Base-by-base conservation (phyloP, 352 stramenopile genomes). In the Globisporangium radiosum region DNA sequence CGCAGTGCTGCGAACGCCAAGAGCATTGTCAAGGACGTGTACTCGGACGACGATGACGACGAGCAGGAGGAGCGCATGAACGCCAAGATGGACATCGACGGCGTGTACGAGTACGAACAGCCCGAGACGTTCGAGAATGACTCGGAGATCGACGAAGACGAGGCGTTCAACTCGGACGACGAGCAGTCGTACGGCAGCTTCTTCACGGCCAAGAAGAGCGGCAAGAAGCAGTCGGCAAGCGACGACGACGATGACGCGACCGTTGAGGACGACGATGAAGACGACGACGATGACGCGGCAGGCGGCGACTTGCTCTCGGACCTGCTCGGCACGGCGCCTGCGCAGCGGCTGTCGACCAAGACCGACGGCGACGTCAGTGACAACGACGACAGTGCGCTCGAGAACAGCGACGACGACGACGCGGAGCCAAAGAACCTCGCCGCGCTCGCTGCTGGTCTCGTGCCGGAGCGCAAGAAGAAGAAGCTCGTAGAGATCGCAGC, bases 141-240 rank as follows among this genome's bases (percentile, higher is more conserved):
- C 70, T 95, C 94, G 69, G 90, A 97, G 70, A 95, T 98, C 67
- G 81, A 92, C 62, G 90, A 97, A 65, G 90, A 98, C 60, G 87
- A 92, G 58, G 92, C 94, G 33, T 98, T 98, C 71, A 91, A 98
- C 64, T 97, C 88, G 49, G 91, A 98, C 6, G 91, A 98, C 69
- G 94, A 98, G 63, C 64, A 81, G 17, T 73, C 76, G 17, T 98
- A 92, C 64, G 90, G 90, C 42, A 71, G 72, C 43, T 96, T 97
- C 68, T 97, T 97, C 61, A 54, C 66, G 40, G 56, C 51, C 15
- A 73, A 58, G 36, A 50, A 9, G 13, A 25, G 54, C 70, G 43
- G 45, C 52, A 56, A 47, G 15, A 65, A 62, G 44, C 65, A 70
- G 39, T 13, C 54, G 4, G 44, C 25, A 11, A 52, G 36, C 40